Percentiles rank a stretch among this genome's conserved stretches.
These are phyloP conservation scores for Begonia peltatifolia DNA, from an alignment of 306 rosid genomes.

Conservation along the genomic window DNA sequence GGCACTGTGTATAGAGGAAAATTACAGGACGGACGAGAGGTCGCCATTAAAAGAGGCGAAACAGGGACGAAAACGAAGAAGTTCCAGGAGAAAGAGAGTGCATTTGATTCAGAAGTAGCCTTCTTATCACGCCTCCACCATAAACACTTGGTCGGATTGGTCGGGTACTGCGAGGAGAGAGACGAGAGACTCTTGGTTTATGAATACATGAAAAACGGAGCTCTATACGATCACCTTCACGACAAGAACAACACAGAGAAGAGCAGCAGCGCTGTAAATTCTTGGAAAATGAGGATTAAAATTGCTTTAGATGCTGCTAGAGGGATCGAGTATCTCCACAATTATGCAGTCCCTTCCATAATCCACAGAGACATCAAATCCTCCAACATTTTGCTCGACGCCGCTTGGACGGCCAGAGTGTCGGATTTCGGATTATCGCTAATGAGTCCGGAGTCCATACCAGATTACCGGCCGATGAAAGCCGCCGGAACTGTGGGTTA, in stretches of 20 bases:
- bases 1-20: conserved; percentile 75
- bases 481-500: conserved; percentile 86
- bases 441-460: conserved; percentile 51
- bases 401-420: no score
- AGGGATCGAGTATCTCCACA: conserved; percentile 18
- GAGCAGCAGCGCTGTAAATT: conserved; percentile 5
- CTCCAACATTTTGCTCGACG: no score
- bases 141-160: no score
- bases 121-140: conserved; percentile 28
- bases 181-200: no score
- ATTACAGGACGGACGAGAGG: conserved; percentile 56
- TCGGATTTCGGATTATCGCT: conserved; percentile 63
- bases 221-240: no score
- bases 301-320: conserved; percentile 57
- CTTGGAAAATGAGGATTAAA: conserved; percentile 18
- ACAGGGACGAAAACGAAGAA: conserved; percentile 32
- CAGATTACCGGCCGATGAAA: conserved; percentile 31
- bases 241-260: no score
- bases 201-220: no score
- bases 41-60: conserved; percentile 78
- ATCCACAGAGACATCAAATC: no score
- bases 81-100: conserved; percentile 77
- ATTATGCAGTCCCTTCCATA: no score
- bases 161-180: no score
- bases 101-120: conserved; percentile 74